Base-by-base conservation (phyloP, 225 moss, liverwort and hornwort species). In the Ulota crispa region DNA sequence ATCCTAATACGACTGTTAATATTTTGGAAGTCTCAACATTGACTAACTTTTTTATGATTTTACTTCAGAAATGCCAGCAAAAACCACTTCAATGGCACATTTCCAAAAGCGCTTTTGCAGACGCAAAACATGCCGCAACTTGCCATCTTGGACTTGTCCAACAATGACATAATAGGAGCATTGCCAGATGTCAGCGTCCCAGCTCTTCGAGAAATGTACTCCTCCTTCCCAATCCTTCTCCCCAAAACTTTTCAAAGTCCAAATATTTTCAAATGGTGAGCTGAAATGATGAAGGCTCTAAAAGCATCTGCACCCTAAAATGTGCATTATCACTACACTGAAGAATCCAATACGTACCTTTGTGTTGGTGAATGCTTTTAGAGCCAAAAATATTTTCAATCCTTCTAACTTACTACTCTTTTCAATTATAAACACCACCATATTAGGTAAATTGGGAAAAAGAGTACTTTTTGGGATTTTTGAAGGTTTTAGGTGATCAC, bases 51-150 rank as follows among this genome's bases (percentile, higher is more conserved):
- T 36, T 70, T 18, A 15, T 50, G 50, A 50, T 16, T 45, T 45
- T 12, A 43, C 43, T 4, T 53, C 82, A 88, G 85, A 27, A 88
- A 88, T 82, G 81, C 70, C 13, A 88, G 87, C 79, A 19, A 61
- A 7, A 88, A 88, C 64, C 60, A 34, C 59, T 84, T 88, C 67
- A 68, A 42, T 28, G 64, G 75, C 76, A 5, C 65, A 5, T 75
- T 88, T 21, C 81, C 84, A 54, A 6, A 0, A 2, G 15, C 15
- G 24, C 61, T 86, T 31, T 52, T 79, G 5, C 28, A 13, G 28
- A 69, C 1, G 5, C 20, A 36, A n/a, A 82, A 9, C 61, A 34
- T 43, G 72, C 8, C 8, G 0, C 15, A 74, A 4, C 78, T 85
- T 30, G 59, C 27, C 39, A 3, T 79, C 15, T 50, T 85, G 76